These are phyloP conservation scores for Mariannaea elegans DNA, from an alignment of 2,329 filamentous ascomycete species.

Conservation along the genomic window DNA sequence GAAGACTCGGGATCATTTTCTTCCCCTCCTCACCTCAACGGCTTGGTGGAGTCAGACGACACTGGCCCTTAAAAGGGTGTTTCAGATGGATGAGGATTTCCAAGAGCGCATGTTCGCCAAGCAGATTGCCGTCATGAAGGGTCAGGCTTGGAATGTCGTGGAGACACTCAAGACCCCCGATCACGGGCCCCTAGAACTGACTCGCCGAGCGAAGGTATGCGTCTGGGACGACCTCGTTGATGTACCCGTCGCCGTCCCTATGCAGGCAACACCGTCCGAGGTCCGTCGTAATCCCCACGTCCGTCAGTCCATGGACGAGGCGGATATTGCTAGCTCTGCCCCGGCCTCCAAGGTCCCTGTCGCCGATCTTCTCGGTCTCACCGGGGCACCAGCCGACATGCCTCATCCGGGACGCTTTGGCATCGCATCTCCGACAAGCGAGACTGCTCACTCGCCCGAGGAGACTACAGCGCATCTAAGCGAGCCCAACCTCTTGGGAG, in stretches of 20 bases:
- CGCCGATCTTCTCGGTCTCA: conserved; percentile 77
- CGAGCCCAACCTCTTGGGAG: conserved; percentile 30
- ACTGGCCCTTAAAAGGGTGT: conserved; percentile 83
- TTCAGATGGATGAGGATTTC: conserved; percentile 93
- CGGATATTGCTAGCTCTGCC: conserved; percentile 76
- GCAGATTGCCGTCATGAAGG: conserved; percentile 99
- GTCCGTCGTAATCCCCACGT: conserved; percentile 71
- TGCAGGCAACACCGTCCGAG: conserved; percentile 86
- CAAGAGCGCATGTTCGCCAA: conserved; percentile 99
- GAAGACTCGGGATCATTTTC: conserved; percentile 90
- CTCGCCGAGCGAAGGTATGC: conserved; percentile 87
- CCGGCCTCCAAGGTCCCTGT: conserved; percentile 46
- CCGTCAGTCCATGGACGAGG: conserved; percentile 72
- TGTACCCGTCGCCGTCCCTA: conserved; percentile 90
- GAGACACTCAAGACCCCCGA: conserved; percentile 94
- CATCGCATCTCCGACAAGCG: conserved; percentile 59
- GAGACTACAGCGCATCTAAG: conserved; percentile 30
- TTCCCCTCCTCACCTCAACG: conserved; percentile 93
- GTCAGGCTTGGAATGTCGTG: conserved; percentile 98
- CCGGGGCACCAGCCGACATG: conserved; percentile 69
- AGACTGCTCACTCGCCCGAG: conserved; percentile 51
- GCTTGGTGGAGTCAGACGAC: conserved; percentile 98
- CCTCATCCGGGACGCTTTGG: conserved; percentile 82
- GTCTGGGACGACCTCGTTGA: conserved; percentile 99
- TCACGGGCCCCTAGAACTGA: conserved; percentile 93